Conservation (phyloP, 2,329 filamentous ascomycete species). For the Albifimbria verrucaria region DNA sequence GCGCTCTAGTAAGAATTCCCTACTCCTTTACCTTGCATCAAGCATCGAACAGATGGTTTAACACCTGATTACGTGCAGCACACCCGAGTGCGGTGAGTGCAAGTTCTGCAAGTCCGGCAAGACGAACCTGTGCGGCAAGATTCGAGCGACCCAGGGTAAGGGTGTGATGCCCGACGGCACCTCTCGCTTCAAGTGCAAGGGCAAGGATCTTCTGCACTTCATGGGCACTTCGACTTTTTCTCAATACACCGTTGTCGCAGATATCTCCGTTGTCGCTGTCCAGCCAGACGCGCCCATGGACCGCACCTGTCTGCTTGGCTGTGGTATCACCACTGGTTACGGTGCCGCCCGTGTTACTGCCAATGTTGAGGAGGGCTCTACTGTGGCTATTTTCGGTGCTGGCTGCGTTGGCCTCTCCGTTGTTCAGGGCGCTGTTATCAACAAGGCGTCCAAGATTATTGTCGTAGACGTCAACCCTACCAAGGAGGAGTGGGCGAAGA, state of each 20-base stretch:
- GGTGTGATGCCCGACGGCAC: conserved; percentile 98
- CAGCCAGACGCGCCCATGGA: conserved; percentile 91
- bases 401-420: conserved; percentile 95
- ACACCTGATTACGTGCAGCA: conserved; percentile 50
- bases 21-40: neutral
- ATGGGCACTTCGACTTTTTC: conserved; percentile 99
- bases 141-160: conserved; percentile 91
- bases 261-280: conserved; percentile 96
- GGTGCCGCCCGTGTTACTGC: conserved; percentile 93
- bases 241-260: conserved; percentile 97
- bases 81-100: conserved; percentile 94
- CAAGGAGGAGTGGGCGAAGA: conserved; percentile 89
- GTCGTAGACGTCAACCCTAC: conserved; percentile 73
- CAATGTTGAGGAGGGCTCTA: conserved; percentile 84
- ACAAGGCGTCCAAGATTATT: conserved; percentile 76
- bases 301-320: conserved; percentile 91
- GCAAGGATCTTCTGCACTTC: conserved; percentile 94
- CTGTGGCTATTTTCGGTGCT: conserved; percentile 88
- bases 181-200: conserved; percentile 89
- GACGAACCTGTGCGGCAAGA: conserved; percentile 99
- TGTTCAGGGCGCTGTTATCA: conserved; percentile 86
- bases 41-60: conserved; percentile 3
- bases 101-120: conserved; percentile 99
- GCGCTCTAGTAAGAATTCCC: conserved; percentile 68
- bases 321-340: conserved; percentile 98